Conservation (phyloP, 2,329 filamentous ascomycete species). For the Juglanconis oblonga region DNA sequence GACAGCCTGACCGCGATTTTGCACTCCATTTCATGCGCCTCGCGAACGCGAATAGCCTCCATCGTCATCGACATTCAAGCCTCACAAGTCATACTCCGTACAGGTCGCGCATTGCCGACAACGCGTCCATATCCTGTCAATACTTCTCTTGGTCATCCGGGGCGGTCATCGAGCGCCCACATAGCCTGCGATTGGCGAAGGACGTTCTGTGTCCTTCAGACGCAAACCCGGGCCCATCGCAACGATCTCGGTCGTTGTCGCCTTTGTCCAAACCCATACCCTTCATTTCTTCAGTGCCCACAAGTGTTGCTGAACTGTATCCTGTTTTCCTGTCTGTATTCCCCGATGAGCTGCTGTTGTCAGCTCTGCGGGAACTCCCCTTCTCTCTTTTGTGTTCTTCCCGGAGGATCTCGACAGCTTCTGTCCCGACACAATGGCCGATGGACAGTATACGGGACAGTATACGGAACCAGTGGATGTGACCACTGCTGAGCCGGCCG, state of each 20-base stretch:
- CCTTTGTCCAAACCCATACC: background rate
- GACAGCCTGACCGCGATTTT: background rate
- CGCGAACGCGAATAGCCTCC: background rate
- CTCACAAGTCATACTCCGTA: background rate
- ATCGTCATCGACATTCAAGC: background rate
- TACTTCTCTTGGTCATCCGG: background rate
- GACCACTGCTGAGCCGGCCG: conserved; percentile 10
- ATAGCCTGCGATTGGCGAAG: background rate
- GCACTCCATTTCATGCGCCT: background rate
- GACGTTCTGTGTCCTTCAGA: background rate
- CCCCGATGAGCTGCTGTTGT: conserved; percentile 5
- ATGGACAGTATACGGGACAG: conserved; percentile 1
- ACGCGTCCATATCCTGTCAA: background rate
- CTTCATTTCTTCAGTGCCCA: conserved; percentile 10
- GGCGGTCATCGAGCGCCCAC: background rate
- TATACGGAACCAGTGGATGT: conserved; percentile 7
- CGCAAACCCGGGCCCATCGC: background rate
- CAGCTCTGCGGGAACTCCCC: background rate
- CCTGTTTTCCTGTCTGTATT: conserved; percentile 7
- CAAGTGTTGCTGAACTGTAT: conserved; percentile 18
- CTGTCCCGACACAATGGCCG: conserved; percentile 16
- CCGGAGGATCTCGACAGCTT: background rate
- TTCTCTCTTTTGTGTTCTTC: conserved; percentile 14
- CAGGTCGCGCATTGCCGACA: background rate
- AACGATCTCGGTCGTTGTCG: conserved; percentile 17